Evolutionary conservation across 306 rosid genomes (phyloP), one percentile per base, ranked within the genome.

Genomic region (Castanea mollissima): DNA sequence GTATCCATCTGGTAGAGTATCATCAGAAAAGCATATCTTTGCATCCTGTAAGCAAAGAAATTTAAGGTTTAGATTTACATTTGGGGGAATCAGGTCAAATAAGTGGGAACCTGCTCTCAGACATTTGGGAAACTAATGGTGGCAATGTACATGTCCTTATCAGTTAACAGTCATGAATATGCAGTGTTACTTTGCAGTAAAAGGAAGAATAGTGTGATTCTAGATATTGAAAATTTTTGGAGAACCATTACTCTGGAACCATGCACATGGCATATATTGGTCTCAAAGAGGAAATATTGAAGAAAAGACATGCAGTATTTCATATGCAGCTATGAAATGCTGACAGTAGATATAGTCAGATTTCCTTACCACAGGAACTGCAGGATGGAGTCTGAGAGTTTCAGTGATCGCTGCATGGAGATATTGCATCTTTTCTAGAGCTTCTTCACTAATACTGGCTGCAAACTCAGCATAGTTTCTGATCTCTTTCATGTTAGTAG

Each of bases 301-400:
- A 12, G 71, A 32, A 19, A 67, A 67, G 49, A 18, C 19, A 9
- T 67, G 9, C 20, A 20, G 69, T 35, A 7, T 63, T 27, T 9
- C 14, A 59, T 8, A 34, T 19, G 15, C 71, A 67, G 10, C 13
- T 19, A 6, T 67, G 21, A 27, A 12, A 46, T 8, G 20, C 49
- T 16, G 23, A 34, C 2, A 23, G 38, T 35, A 34, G 27, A 1
- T 19, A 35, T 6, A 21, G 23, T 12, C 55, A 8, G 15, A n/a
- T 58, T 70, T 51, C 59, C 87, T 85, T 88, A 92, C 96, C 92
- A 91, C 90, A 4, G 97, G 96, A 77, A 91, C 89, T 29, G 93
- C 92, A 71, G 96, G 97, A 82, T 89, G 87, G 51, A 92, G 86
- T 85, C 95, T 85, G 78, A 92, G 97, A 67, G 97, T 92, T 82